Percentiles rank a stretch among this genome's conserved stretches.
These are phyloP conservation scores for Boletus barrowsii DNA, from an alignment of 768 basidiomycete genomes.

Conservation along the genomic window DNA sequence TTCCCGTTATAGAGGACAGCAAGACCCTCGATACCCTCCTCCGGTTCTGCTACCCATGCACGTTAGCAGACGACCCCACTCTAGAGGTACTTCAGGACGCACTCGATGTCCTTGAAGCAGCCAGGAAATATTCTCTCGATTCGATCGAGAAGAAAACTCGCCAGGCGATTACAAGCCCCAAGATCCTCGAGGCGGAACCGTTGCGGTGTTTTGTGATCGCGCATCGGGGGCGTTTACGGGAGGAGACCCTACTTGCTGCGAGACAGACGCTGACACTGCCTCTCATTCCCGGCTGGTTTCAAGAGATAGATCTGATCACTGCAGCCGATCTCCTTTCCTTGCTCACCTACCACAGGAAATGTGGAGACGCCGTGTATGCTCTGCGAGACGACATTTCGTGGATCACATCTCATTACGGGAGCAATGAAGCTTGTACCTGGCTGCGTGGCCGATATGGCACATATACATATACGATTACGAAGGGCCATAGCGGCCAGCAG, in stretches of 20 bases:
- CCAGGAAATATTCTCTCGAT: conserved; percentile 20
- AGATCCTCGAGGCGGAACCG: conserved; percentile 20
- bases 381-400: conserved; percentile 6
- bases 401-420: conserved; percentile 16
- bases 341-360: conserved; percentile 21
- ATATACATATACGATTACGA: not conserved
- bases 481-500: too few species aligned
- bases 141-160: conserved; percentile 19
- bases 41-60: not conserved
- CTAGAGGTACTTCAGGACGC: conserved; percentile 11
- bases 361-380: conserved; percentile 8
- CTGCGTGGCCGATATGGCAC: not conserved
- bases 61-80: not conserved
- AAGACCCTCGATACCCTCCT: conserved; percentile 13
- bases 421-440: conserved; percentile 7
- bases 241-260: conserved; percentile 29
- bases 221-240: conserved; percentile 17
- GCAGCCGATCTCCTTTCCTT: conserved; percentile 26
- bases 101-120: conserved; percentile 14
- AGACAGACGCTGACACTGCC: conserved; percentile 27
- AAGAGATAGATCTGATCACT: conserved; percentile 29
- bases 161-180: conserved; percentile 18
- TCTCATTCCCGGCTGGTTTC: conserved; percentile 18
- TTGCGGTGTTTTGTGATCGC: conserved; percentile 33
- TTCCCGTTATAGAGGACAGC: conserved; percentile 11